Evolutionary conservation across 306 rosid species (phyloP).

Genomic region (Rubus idaeus): DNA sequence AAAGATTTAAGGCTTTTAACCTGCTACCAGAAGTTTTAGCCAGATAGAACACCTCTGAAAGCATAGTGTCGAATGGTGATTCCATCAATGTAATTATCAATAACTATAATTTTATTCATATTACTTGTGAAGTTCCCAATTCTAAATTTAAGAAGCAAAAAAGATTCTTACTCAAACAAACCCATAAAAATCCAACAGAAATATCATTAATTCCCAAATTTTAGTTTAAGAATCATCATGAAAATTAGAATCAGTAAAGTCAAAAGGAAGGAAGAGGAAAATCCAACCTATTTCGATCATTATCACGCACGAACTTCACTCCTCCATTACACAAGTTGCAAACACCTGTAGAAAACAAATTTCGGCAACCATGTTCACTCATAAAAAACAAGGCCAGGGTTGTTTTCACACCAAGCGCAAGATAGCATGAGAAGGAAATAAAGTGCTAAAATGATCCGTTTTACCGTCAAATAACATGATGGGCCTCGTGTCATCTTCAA

Average conservation of each 20-base stretch:
- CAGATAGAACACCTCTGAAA: neutral
- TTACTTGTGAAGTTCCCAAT: neutral
- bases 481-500: conserved; percentile 72
- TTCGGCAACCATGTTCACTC: conserved; percentile 2
- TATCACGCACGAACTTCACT: conserved; percentile 77
- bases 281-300: conserved; percentile 64
- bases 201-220: neutral
- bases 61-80: neutral
- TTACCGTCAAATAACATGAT: conserved; percentile 93
- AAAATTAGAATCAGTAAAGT: neutral
- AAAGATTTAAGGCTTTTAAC: neutral
- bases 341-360: conserved; percentile 49
- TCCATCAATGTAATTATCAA: neutral
- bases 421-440: neutral
- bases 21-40: no score
- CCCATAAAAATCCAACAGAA: neutral
- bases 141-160: neutral
- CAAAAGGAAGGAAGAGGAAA: neutral
- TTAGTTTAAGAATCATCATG: neutral
- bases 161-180: neutral
- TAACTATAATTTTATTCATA: neutral
- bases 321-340: conserved; percentile 97
- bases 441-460: neutral
- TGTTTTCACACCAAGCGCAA: neutral
- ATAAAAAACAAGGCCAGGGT: neutral